phyloP scores from a whole-genome alignment of 208 protist genomes.

The Angomonas ambiguus region DNA sequence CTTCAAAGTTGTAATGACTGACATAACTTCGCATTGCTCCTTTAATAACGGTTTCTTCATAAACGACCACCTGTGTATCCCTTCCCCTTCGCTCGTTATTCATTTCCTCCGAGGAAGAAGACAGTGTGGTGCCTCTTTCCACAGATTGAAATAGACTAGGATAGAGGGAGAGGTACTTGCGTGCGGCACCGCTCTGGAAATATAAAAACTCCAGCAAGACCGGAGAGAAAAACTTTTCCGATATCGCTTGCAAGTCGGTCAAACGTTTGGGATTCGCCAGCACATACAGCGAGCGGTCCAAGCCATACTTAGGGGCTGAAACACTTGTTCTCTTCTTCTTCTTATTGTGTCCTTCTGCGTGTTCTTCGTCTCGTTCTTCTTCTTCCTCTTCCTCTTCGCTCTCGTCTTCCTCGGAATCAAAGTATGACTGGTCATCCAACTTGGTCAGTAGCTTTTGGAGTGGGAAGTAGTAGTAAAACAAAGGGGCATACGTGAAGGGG shows the following conservation, averaged over 20 bases:
- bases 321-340: not conserved
- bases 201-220: constrained; percentile 1
- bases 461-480: not conserved
- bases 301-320: not conserved
- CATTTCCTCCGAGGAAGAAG: not conserved
- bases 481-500: not conserved
- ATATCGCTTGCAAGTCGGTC: not conserved
- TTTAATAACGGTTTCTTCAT: constrained; percentile 20
- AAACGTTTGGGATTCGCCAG: not conserved
- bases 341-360: not conserved
- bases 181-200: constrained; percentile 4
- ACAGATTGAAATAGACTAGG: not conserved
- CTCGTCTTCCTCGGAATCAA: not conserved
- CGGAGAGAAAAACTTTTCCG: not conserved
- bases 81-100: not conserved
- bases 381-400: not conserved
- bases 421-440: not conserved
- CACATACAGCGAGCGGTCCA: not conserved
- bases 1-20: constrained; percentile 58
- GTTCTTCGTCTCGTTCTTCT: not conserved
- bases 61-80: not conserved
- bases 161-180: not conserved
- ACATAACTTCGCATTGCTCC: constrained; percentile 79
- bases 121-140: not conserved
- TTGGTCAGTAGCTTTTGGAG: not conserved